Evolutionary conservation across 768 basidiomycete genomes (phyloP), one percentile per base, ranked within the genome.

Genomic region (Pleurotus salmoneostramineus): DNA sequence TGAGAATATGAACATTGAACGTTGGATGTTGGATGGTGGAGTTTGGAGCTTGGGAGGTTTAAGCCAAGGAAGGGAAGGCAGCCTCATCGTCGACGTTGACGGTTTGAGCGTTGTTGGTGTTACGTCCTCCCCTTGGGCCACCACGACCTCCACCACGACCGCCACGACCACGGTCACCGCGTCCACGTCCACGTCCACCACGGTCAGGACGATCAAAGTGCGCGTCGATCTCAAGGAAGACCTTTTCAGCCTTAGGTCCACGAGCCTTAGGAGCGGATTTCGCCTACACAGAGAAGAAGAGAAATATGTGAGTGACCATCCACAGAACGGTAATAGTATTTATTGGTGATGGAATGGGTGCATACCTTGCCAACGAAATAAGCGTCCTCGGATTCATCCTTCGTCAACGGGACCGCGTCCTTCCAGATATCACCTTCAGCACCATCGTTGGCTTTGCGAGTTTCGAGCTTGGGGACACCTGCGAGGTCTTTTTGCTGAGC

Each of bases 331-430:
- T n/a, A n/a, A n/a, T n/a, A n/a, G n/a, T n/a, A n/a, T n/a, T n/a
- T n/a, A n/a, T n/a, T n/a, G n/a, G n/a, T n/a, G n/a, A n/a, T n/a
- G n/a, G 34, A 36, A 43, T 12, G 17, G 21, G 51, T 8, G 55
- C 35, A 47, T 6, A 95, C 96, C 90, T 97, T 96, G 73, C 93
- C 91, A 60, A 87, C 83, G 74, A 89, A 95, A 81, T 95, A 95
- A 50, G 84, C 74, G 60, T 82, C 81, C 61, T 87, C 85, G n/a
- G 91, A 85, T 42, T 89, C 86, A 60, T 77, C 77, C 71, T 86
- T 91, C 67, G 75, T 70, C 64, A 91, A 72, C 58, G 80, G 80
- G 59, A 87, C 80, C 58, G 80, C 85, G 69, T 87, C 88, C 69
- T 88, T 87, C 83, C 88, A 90, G 71, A 84, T 68, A 62, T 76